Evolutionary conservation across 1,139 yeast species (phyloP), one percentile per base, ranked within the genome.

Genomic region (Hemisphaericaspora lyxosophila): DNA sequence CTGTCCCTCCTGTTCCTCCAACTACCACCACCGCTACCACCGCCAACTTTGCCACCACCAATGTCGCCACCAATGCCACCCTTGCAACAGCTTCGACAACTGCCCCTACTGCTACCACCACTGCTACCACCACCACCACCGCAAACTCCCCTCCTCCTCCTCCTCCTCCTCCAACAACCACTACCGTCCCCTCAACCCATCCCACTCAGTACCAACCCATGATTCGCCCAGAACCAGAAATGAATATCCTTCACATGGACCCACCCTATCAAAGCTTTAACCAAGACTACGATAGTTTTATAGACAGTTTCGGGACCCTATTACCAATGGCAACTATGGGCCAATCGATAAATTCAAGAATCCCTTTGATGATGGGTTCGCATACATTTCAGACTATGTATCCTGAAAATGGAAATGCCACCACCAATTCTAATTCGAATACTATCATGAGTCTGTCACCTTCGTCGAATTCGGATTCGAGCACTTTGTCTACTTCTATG

Each of bases 201-300:
- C 14, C 12, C 35, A 31, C 14, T 13, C 16, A 13, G 26, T 11
- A 17, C 13, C 16, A 4, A 7, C 23, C 31, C 13, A 28, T 18
- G 7, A 18, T 18, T 7, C 11, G 12, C 23, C 12, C 16, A 9
- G 4, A 14, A 23, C 32, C 24, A 17, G 25, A 24, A 33, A 18
- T 3, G 16, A 19, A 23, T 7, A 9, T n/a, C 7, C 19, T 19
- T 8, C 22, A 19, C 11, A 13, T 16, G n/a, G 12, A 26, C 19
- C 29, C 19, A 22, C 30, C 31, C 19, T 11, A 28, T 22, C 31
- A 28, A 11, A 19, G 30, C 18, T 44, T 45, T 27, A 44, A 40
- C 18, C 36, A 45, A 30, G 48, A 45, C 35, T 45, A 45, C 24
- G 46, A 44, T 26, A 40, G 42, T 25, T 45, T 44, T 19, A 45